Evolutionary conservation across 495 filamentous ascomycete genomes (phyloP).

Genomic region (Friedmanniomyces simplex): DNA sequence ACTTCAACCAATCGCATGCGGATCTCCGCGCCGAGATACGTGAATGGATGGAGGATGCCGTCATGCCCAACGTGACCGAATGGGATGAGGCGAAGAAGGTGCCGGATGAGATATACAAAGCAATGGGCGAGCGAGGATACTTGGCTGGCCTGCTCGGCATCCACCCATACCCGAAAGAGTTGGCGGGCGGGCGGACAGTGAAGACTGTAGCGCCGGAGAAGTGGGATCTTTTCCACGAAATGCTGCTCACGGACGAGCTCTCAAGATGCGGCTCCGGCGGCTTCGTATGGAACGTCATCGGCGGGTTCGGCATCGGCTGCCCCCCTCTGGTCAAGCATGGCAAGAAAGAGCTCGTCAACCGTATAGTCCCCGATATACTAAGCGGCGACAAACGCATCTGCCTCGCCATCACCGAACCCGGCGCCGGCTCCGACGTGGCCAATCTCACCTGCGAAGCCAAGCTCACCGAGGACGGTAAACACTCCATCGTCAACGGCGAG

Average conservation of each 20-base stretch:
- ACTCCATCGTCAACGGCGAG: constrained; percentile 98
- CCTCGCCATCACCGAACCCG: constrained; percentile 69
- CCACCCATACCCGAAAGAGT: constrained; percentile 59
- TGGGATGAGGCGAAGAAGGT: constrained; percentile 95
- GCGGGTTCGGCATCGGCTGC: constrained; percentile 87
- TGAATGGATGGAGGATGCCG: constrained; percentile 78
- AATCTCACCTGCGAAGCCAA: constrained; percentile 93
- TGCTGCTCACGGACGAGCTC: constrained; percentile 87
- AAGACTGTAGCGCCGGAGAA: constrained; percentile 72
- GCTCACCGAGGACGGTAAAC: constrained; percentile 85
- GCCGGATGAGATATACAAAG: constrained; percentile 79
- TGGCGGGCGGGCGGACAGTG: constrained; percentile 52
- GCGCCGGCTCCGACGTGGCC: constrained; percentile 77
- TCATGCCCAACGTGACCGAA: constrained; percentile 86
- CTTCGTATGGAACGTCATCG: constrained; percentile 96
- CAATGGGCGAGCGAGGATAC: constrained; percentile 88
- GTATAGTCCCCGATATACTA: constrained; percentile 72
- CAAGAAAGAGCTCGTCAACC: constrained; percentile 77
- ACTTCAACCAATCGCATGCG: constrained; percentile 87
- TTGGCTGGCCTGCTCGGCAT: constrained; percentile 80
- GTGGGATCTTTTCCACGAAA: constrained; percentile 98
- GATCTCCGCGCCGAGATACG: constrained; percentile 83
- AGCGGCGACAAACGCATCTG: constrained; percentile 94
- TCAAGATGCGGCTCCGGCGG: constrained; percentile 81
- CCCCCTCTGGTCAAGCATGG: constrained; percentile 89